A percentile compares a stretch with the other conserved stretches of the same genome.
Conservation (phyloP, 345 rosid species). For the Fremontodendron californicum region DNA sequence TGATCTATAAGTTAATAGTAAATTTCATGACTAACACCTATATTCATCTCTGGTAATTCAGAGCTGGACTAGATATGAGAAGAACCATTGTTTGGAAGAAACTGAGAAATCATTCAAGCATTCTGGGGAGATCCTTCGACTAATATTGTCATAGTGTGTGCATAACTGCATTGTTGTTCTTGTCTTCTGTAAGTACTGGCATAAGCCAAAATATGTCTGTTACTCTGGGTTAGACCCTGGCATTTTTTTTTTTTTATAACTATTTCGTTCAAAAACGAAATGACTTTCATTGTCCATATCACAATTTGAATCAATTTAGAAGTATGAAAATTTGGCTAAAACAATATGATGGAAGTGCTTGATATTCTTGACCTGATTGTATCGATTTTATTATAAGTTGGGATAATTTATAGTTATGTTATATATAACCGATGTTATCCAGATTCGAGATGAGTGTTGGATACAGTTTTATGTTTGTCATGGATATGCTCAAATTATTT, state of each 20-base stretch:
- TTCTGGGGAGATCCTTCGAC: constrained; percentile 89
- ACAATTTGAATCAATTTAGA: not conserved
- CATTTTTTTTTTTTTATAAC: not conserved
- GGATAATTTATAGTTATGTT: not conserved
- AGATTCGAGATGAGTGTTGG: too few species aligned
- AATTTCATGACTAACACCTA: not conserved
- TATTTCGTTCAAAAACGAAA: not conserved
- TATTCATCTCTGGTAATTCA: constrained; percentile 19
- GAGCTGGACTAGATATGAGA: constrained; percentile 88
- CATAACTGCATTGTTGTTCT: not conserved
- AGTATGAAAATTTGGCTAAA: not conserved
- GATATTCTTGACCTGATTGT: not conserved
- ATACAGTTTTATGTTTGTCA: too few species aligned
- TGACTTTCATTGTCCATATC: not conserved
- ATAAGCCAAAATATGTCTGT: not conserved
- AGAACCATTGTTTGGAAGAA: constrained; percentile 90
- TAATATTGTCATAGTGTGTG: constrained; percentile 45
- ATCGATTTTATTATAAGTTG: not conserved
- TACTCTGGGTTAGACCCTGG: not conserved
- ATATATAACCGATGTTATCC: too few species aligned
- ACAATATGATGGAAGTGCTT: not conserved
- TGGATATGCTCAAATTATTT: too few species aligned
- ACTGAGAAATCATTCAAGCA: constrained; percentile 86
- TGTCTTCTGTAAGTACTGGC: not conserved
- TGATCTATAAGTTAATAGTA: too few species aligned